These are phyloP conservation scores for Rhodotorula diobovata DNA, from an alignment of 768 basidiomycete species.

Conservation along the genomic window DNA sequence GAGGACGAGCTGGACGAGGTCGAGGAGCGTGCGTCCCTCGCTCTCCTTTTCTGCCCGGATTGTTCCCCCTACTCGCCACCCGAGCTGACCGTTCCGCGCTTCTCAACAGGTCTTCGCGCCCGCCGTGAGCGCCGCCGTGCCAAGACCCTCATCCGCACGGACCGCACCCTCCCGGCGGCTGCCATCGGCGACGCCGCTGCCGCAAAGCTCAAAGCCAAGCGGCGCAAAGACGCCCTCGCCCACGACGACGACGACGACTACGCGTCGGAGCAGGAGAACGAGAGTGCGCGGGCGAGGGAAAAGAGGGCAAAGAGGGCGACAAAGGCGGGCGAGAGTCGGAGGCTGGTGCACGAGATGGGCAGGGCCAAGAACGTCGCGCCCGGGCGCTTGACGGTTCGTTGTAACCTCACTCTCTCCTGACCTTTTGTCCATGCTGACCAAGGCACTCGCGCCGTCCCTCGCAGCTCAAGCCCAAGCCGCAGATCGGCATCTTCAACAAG, in stretches of 20 bases:
- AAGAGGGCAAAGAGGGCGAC: constrained; percentile 9
- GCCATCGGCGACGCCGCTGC: constrained; percentile 27
- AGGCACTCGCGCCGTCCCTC: background rate
- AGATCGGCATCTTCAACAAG: constrained; percentile 37
- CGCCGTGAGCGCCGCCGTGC: constrained; percentile 23
- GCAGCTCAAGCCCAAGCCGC: constrained; percentile 19
- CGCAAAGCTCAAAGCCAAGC: constrained; percentile 9
- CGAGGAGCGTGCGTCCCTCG: constrained; percentile 23
- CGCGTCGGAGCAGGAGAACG: background rate
- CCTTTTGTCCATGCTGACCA: background rate
- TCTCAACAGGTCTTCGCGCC: constrained; percentile 26
- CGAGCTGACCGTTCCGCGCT: too few species aligned
- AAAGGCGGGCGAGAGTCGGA: background rate
- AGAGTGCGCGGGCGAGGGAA: background rate
- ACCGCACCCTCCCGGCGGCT: constrained; percentile 14
- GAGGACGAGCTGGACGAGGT: constrained; percentile 16
- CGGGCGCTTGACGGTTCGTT: constrained; percentile 19
- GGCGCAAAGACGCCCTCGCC: background rate
- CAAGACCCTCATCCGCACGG: constrained; percentile 33
- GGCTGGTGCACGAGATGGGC: constrained; percentile 11
- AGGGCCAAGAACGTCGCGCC: constrained; percentile 1
- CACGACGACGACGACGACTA: background rate
- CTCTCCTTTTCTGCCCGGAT: background rate
- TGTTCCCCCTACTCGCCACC: background rate
- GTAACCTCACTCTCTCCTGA: rapidly evolving